These are phyloP conservation scores for Trypanosoma melophagium DNA, from an alignment of 208 protist genomes.

Conservation along the genomic window DNA sequence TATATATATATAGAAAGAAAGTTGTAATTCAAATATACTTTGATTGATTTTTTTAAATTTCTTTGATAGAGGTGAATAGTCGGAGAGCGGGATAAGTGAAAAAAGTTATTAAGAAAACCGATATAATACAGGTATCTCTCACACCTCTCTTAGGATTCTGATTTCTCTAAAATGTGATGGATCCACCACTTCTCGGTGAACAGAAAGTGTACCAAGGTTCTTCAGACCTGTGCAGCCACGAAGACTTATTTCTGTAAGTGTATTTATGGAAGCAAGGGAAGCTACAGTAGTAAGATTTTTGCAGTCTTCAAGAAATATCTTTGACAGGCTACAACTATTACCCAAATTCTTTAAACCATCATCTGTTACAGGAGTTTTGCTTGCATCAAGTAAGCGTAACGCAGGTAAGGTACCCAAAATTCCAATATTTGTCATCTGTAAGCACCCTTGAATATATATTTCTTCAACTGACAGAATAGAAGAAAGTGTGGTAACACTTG, in stretches of 20 bases:
- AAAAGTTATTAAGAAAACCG: too few species aligned
- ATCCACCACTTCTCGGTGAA: too few species aligned
- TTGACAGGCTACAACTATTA: neutral
- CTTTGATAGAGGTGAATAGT: too few species aligned
- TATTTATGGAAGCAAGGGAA: slow-evolving; percentile 3
- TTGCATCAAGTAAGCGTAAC: neutral
- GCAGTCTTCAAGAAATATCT: slow-evolving; percentile 9
- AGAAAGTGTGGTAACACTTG: neutral
- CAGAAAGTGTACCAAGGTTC: neutral
- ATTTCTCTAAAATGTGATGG: too few species aligned
- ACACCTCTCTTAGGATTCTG: too few species aligned
- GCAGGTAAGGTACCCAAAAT: neutral
- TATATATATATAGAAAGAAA: too few species aligned
- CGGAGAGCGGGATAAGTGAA: too few species aligned
- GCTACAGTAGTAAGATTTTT: neutral
- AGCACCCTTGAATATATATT: neutral
- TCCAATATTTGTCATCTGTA: neutral
- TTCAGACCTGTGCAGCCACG: neutral
- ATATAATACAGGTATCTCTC: too few species aligned
- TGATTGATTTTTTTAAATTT: too few species aligned
- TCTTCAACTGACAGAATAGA: slow-evolving; percentile 7
- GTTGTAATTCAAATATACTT: too few species aligned
- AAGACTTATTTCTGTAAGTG: slow-evolving; percentile 5
- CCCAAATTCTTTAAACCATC: neutral
- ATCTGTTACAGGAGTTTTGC: neutral